A percentile compares a stretch with the other conserved stretches of the same genome.
These are phyloP conservation scores for Microbotryum intermedium DNA, from an alignment of 1,284 basidiomycete species.

Conservation along the genomic window DNA sequence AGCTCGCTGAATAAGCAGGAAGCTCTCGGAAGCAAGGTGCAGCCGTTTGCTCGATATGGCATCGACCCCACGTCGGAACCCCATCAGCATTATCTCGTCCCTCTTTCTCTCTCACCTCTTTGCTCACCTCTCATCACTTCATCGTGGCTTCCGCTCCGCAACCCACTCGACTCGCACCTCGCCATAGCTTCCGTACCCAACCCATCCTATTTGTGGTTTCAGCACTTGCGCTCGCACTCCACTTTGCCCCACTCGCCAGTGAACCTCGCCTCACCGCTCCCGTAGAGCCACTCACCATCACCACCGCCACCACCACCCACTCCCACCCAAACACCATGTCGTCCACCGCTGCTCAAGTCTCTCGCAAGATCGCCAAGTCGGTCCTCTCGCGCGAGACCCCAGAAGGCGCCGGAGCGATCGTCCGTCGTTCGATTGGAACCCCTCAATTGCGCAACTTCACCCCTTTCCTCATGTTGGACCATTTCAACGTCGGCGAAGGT, in stretches of 20 bases:
- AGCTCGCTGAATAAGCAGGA: neutral
- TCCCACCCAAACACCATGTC: constrained; percentile 31
- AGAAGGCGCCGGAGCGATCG: constrained; percentile 80
- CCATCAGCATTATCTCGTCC: no score
- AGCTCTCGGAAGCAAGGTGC: no score
- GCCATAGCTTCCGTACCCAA: neutral
- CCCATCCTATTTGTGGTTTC: neutral
- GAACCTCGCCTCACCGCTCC: neutral
- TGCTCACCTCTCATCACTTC: neutral
- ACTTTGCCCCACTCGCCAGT: neutral
- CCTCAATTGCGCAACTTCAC: constrained; percentile 66
- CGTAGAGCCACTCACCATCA: neutral
- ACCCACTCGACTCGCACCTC: neutral
- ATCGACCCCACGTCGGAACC: no score
- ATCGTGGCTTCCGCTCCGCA: neutral
- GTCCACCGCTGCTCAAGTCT: constrained; percentile 39
- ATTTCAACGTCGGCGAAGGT: constrained; percentile 45
- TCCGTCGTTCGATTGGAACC: constrained; percentile 82
- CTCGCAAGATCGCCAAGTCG: constrained; percentile 63
- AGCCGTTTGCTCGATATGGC: neutral
- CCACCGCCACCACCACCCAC: neutral
- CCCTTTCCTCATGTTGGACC: constrained; percentile 61
- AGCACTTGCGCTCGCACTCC: neutral
- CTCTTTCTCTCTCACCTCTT: neutral
- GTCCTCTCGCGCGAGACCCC: constrained; percentile 69